Percentiles rank a stretch among this genome's conserved stretches.
Conservation (phyloP, 768 basidiomycete genomes). For the Psilocybe azurescens region DNA sequence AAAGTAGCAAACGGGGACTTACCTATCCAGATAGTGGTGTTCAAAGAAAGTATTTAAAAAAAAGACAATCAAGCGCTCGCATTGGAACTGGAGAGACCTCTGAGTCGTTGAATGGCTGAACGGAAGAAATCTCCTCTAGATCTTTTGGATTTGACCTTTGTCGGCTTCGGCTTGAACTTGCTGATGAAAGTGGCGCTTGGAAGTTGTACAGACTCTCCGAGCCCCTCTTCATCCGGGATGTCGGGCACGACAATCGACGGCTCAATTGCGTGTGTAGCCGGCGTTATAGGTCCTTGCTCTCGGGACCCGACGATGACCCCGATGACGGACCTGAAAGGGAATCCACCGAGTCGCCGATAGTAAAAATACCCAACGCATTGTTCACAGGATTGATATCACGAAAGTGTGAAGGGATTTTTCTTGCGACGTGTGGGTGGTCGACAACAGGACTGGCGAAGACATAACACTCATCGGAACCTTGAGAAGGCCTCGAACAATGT, state of each 20-base stretch:
- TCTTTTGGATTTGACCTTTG: slow-evolving; percentile 27
- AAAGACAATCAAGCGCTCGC: slow-evolving; percentile 13
- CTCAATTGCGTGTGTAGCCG: slow-evolving; percentile 45
- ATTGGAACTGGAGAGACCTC: slow-evolving; percentile 34
- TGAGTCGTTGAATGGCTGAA: slow-evolving; percentile 42
- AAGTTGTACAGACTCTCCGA: slow-evolving; percentile 32
- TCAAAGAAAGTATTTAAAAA: not conserved
- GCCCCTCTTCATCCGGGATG: slow-evolving; percentile 41
- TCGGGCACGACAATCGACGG: slow-evolving; percentile 49
- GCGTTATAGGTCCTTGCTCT: slow-evolving; percentile 56
- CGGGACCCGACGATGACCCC: slow-evolving; percentile 33
- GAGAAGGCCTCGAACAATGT: not conserved
- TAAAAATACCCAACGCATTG: slow-evolving; percentile 22
- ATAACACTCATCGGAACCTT: slow-evolving; percentile 40
- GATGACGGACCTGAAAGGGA: slow-evolving; percentile 23
- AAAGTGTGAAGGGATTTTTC: not conserved
- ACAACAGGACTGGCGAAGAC: slow-evolving; percentile 39
- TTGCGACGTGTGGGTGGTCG: slow-evolving; percentile 26
- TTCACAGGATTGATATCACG: slow-evolving; percentile 1
- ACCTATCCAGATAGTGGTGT: not conserved
- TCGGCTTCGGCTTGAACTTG: slow-evolving; percentile 17
- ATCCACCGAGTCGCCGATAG: slow-evolving; percentile 19
- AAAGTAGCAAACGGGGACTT: not conserved
- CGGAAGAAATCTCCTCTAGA: slow-evolving; percentile 41
- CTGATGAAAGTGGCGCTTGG: slow-evolving; percentile 6